phyloP scores from a whole-genome alignment of 2,329 filamentous ascomycete genomes.

The Xylariaceae sp. region DNA sequence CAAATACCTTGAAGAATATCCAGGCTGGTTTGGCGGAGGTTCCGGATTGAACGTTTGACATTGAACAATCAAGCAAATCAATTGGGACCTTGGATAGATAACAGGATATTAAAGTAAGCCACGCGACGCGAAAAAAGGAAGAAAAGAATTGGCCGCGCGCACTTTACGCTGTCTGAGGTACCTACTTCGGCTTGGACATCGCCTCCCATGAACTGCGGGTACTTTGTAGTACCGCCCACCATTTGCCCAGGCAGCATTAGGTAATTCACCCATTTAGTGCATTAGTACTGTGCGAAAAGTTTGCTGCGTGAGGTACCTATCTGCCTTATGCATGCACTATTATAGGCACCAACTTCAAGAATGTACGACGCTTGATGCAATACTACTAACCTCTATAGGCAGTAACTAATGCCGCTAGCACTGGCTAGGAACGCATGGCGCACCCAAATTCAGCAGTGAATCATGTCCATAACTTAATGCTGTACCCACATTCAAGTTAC shows the following conservation, averaged over 20 bases:
- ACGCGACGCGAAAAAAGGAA: slow-evolving; percentile 21
- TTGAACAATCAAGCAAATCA: slow-evolving; percentile 17
- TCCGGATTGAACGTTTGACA: slow-evolving; percentile 6
- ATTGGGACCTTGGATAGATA: slow-evolving; percentile 10
- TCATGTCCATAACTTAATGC: too few species aligned
- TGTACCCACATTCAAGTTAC: not conserved
- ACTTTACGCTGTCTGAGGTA: not conserved
- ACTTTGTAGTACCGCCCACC: too few species aligned
- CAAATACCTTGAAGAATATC: not conserved
- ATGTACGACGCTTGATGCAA: too few species aligned
- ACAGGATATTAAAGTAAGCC: slow-evolving; percentile 12
- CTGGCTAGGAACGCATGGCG: too few species aligned
- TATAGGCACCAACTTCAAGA: too few species aligned
- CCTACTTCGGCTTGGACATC: not conserved
- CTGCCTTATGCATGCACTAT: too few species aligned
- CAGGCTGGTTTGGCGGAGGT: slow-evolving; percentile 11
- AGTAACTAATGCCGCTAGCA: too few species aligned
- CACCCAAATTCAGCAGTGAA: too few species aligned
- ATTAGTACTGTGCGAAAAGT: too few species aligned
- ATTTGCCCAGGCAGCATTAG: not conserved
- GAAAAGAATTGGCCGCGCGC: slow-evolving; percentile 17
- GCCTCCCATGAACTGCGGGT: not conserved
- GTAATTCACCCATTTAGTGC: not conserved
- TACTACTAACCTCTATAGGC: too few species aligned
- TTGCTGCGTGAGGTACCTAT: too few species aligned